phyloP scores from a whole-genome alignment of 2,329 filamentous ascomycete genomes.

The Chaetomium sp. region DNA sequence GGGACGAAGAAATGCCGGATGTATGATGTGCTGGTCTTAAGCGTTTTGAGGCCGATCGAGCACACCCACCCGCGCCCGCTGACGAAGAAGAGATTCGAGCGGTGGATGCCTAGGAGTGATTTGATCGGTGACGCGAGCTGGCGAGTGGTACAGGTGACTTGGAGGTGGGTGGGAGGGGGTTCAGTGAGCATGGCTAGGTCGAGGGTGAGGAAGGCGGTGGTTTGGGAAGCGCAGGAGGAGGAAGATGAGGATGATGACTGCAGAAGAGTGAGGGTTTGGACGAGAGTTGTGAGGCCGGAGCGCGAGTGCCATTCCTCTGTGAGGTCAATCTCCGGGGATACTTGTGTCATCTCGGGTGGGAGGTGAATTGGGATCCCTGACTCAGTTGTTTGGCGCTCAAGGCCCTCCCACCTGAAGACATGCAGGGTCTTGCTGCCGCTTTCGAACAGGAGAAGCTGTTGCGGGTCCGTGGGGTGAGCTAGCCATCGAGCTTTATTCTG shows the following conservation, averaged over 20 bases:
- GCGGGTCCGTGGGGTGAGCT: constrained; percentile 10
- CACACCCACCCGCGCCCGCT: constrained; percentile 21
- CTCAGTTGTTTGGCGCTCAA: constrained; percentile 2
- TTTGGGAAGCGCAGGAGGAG: background rate
- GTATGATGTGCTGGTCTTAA: constrained; percentile 7
- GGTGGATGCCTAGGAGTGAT: constrained; percentile 13
- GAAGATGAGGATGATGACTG: background rate
- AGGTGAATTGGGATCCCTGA: constrained; percentile 7
- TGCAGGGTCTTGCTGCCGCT: constrained; percentile 7
- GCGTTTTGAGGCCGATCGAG: constrained; percentile 16
- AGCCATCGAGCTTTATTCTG: constrained; percentile 10
- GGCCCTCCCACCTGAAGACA: constrained; percentile 13
- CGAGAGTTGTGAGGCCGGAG: constrained; percentile 2
- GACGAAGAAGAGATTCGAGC: constrained; percentile 18
- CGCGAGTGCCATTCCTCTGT: constrained; percentile 14
- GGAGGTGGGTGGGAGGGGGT: background rate
- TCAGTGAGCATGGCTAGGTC: constrained; percentile 5
- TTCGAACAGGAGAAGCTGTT: constrained; percentile 10
- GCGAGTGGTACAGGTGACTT: background rate
- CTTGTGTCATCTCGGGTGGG: constrained; percentile 2
- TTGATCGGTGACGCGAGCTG: constrained; percentile 5
- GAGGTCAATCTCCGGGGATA: background rate
- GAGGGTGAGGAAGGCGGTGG: constrained; percentile 13
- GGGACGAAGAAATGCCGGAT: constrained; percentile 22
- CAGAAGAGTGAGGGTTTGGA: constrained; percentile 6